Evolutionary conservation across 202 grass and related monocot species (phyloP), one percentile per base, ranked within the genome.

Genomic region (Setaria italica): DNA sequence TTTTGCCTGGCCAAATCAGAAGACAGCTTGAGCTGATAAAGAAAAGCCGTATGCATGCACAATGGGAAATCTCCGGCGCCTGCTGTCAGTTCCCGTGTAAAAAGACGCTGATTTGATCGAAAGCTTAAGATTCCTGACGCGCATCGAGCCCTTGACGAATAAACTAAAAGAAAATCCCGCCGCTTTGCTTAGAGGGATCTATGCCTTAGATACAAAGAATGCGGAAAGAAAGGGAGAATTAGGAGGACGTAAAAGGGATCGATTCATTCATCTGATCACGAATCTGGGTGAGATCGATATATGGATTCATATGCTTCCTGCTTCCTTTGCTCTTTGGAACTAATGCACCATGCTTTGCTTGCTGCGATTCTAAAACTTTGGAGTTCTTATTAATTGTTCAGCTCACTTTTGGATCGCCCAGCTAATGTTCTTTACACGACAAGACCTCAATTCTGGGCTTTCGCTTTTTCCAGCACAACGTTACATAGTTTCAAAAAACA

Each of bases 181-280:
- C 30, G 32, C 58, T 19, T 79, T 64, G 37, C 81, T 84, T 49
- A 6, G 16, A 16, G 75, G 37, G 64, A 80, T 84, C 75, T 47
- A 67, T 87, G 85, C 54, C 84, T 84, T 90, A 11, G 68, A 80
- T 84, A 56, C 85, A 84, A 90, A 87, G 85, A 87, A 84, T 70
- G 53, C 21, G 62, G 54, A 84, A 90, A 83, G 79, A 62, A 55
- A 12, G 77, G 30, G 20, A 51, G 74, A 62, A 59, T 7, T 53
- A 62, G 55, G 67, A 55, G 42, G 62, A 35, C 49, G 15, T 74
- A 20, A 84, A 90, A 87, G 89, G 53, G n/a, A 17, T 43, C 5
- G 49, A 3, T 53, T 74, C 71, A 51, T 33, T 34, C 39, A 4
- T 83, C 75, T n/a, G 43, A 74, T 54, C 33, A 54, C 43, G 74